Evolutionary conservation across 345 rosid genomes (phyloP).

Genomic region (Salix koriyanagi): DNA sequence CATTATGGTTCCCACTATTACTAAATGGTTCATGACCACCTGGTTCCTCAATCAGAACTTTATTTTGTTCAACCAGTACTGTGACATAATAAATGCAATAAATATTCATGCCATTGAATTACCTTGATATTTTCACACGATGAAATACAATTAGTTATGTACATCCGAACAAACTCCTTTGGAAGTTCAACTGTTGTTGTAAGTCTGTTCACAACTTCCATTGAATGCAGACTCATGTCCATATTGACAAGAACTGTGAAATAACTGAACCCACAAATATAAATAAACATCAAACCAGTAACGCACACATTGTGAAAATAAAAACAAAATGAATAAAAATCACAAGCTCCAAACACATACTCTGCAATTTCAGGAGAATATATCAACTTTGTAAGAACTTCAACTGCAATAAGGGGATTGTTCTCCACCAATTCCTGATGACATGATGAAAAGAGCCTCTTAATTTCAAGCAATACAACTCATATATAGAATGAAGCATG

Average conservation of each 20-base stretch:
- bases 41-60: not conserved
- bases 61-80: not conserved
- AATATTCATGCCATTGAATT: constrained; percentile 1
- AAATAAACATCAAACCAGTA: not conserved
- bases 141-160: constrained; percentile 92
- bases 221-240: constrained; percentile 97
- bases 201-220: constrained; percentile 99
- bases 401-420: constrained; percentile 91
- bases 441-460: constrained; percentile 18
- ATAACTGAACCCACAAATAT: constrained; percentile 49
- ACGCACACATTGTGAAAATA: not conserved
- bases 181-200: constrained; percentile 93
- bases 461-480: constrained; percentile 16
- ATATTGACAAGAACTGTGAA: constrained; percentile 81
- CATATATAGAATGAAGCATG: not conserved
- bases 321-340: not conserved
- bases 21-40: not conserved
- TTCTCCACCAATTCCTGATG: constrained; percentile 90
- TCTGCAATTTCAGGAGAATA: constrained; percentile 79
- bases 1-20: not conserved
- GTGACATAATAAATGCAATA: not conserved
- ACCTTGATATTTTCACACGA: constrained; percentile 94
- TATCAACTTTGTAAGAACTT: constrained; percentile 81
- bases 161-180: constrained; percentile 79
- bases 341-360: constrained; percentile 45